Evolutionary conservation across 2,329 filamentous ascomycete species (phyloP).

Genomic region (Exophiala spinifera): DNA sequence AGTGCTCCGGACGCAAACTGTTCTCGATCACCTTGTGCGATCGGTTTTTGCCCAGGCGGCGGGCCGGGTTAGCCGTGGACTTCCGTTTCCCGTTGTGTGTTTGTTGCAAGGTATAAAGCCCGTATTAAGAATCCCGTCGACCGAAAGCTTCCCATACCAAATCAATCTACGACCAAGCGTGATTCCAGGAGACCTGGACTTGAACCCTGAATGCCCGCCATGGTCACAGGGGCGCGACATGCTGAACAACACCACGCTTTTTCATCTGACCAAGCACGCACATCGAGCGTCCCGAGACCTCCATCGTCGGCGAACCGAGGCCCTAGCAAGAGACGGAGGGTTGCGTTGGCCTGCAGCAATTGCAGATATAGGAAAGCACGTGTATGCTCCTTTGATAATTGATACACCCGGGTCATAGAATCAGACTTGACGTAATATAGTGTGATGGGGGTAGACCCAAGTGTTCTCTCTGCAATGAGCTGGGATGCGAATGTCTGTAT

Average conservation of each 20-base stretch:
- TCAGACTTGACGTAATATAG: slow-evolving; percentile 7
- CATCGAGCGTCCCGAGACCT: neutral
- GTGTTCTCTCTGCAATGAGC: slow-evolving; percentile 17
- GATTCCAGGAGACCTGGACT: neutral
- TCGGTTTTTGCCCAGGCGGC: neutral
- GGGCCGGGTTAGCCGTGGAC: neutral
- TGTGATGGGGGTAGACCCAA: slow-evolving; percentile 19
- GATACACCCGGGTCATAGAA: neutral
- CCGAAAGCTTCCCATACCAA: neutral
- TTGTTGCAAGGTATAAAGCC: no score
- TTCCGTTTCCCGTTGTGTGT: neutral
- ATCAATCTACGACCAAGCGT: neutral
- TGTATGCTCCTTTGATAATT: slow-evolving; percentile 1
- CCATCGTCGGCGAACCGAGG: neutral
- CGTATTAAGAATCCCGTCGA: no score
- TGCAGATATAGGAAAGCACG: slow-evolving; percentile 14
- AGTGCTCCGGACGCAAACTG: neutral
- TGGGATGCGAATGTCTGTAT: slow-evolving; percentile 20
- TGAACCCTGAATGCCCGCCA: neutral
- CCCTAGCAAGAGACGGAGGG: slow-evolving; percentile 12
- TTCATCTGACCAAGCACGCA: neutral
- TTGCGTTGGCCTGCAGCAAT: slow-evolving; percentile 10
- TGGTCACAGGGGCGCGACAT: neutral
- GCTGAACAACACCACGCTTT: neutral
- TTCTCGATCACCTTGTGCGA: neutral